phyloP scores from a whole-genome alignment of 192 early-diverging fungal genomes.

The Backusella westeae region DNA sequence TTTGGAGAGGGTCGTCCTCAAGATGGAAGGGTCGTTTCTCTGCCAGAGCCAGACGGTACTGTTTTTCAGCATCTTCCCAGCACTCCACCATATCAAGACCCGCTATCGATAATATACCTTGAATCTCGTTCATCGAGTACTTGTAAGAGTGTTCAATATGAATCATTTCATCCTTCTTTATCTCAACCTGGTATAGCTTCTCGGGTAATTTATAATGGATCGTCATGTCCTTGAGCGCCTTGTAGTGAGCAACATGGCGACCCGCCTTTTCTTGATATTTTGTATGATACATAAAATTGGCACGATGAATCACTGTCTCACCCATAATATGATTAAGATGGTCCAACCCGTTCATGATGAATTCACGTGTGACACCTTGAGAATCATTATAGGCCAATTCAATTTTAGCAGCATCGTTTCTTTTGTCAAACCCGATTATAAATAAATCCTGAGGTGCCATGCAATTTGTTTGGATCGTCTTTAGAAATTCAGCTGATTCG shows the following conservation, averaged over 20 bases:
- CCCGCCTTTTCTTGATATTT: conserved; percentile 71
- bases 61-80: conserved; percentile 53
- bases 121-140: conserved; percentile 59
- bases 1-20: background rate
- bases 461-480: conserved; percentile 48
- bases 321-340: conserved; percentile 74
- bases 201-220: conserved; percentile 42
- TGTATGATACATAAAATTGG: conserved; percentile 69
- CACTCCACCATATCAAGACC: conserved; percentile 44
- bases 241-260: conserved; percentile 80
- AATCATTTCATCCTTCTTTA: conserved; percentile 78
- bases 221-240: conserved; percentile 48
- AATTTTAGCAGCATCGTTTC: conserved; percentile 70
- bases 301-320: conserved; percentile 47
- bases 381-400: conserved; percentile 85
- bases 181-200: conserved; percentile 14
- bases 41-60: conserved; percentile 58
- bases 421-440: conserved; percentile 82
- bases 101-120: conserved; percentile 43
- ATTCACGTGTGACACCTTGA: conserved; percentile 70
- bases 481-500: conserved; percentile 70
- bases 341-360: conserved; percentile 82
- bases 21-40: conserved; percentile 55
- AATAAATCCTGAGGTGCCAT: conserved; percentile 73
- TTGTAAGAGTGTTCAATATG: conserved; percentile 91